Evolutionary conservation across 2,329 filamentous ascomycete genomes (phyloP).

Genomic region (Tolypocladium guangdongense): DNA sequence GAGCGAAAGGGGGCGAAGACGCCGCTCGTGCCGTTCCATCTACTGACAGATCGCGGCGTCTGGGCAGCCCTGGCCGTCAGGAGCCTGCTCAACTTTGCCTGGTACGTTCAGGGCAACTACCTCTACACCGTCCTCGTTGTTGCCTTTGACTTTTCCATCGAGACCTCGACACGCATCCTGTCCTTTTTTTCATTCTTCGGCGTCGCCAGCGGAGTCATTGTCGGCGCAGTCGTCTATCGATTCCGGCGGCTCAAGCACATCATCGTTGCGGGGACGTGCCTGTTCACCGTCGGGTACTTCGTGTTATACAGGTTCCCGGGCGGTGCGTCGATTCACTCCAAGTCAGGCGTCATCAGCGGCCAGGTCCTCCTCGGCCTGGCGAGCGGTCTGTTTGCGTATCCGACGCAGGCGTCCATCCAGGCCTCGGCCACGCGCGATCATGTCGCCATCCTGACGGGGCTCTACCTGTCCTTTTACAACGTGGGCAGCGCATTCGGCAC

Average conservation of each 20-base stretch:
- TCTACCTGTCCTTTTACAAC: conserved; percentile 30
- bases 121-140: conserved; percentile 49
- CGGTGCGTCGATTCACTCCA: conserved; percentile 25
- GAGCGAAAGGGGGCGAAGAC: conserved; percentile 34
- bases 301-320: conserved; percentile 45
- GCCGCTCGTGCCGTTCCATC: conserved; percentile 46
- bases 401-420: conserved; percentile 28
- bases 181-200: conserved; percentile 44
- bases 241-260: conserved; percentile 45
- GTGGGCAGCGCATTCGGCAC: conserved; percentile 30
- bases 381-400: conserved; percentile 43
- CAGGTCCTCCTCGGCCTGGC: conserved; percentile 48
- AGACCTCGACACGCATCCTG: conserved; percentile 42
- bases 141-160: conserved; percentile 43
- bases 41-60: conserved; percentile 48
- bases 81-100: conserved; percentile 37
- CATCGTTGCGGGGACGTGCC: conserved; percentile 42
- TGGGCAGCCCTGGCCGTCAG: conserved; percentile 49
- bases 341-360: conserved; percentile 41
- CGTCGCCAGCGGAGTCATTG: conserved; percentile 40
- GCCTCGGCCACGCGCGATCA: conserved; percentile 25
- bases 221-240: conserved; percentile 40
- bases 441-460: conserved; percentile 25
- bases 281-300: conserved; percentile 46
- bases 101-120: conserved; percentile 48